A percentile compares a stretch with the other conserved stretches of the same genome.
Conservation (phyloP, 352 stramenopile species). For the Phytopythium oedochilum region DNA sequence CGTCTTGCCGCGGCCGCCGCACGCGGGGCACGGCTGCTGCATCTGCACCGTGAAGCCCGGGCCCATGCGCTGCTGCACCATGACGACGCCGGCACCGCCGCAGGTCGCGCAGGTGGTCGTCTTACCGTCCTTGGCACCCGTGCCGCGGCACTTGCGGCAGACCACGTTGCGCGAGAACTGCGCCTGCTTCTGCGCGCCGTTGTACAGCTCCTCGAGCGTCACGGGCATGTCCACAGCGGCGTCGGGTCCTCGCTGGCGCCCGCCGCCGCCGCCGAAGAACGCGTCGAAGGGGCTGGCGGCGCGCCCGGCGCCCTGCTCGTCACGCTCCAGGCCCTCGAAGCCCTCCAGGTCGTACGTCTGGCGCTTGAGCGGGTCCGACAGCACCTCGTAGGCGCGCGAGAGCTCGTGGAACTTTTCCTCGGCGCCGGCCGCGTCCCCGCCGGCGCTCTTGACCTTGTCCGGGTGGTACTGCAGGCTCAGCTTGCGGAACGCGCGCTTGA, state of each 20-base stretch:
- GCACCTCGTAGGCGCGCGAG: conserved; percentile 86
- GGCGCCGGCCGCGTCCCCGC: conserved; percentile 61
- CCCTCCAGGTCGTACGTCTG: conserved; percentile 92
- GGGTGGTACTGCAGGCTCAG: conserved; percentile 96
- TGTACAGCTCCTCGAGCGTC: conserved; percentile 85
- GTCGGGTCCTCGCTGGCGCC: conserved; percentile 71
- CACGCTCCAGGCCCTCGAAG: conserved; percentile 79
- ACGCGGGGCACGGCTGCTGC: conserved; percentile 85
- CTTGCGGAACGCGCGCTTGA: conserved; percentile 95
- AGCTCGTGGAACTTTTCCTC: conserved; percentile 90
- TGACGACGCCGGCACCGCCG: conserved; percentile 60
- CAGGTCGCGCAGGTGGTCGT: conserved; percentile 73
- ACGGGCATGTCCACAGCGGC: conserved; percentile 69
- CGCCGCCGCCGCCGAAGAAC: conserved; percentile 70
- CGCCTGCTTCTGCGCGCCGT: conserved; percentile 68
- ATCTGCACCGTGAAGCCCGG: conserved; percentile 87
- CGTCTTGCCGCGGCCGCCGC: conserved; percentile 87
- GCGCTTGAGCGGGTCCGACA: conserved; percentile 87
- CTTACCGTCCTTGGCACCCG: conserved; percentile 79
- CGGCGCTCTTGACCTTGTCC: conserved; percentile 66
- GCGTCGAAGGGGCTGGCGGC: conserved; percentile 67
- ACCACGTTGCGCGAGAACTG: conserved; percentile 75
- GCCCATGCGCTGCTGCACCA: conserved; percentile 82
- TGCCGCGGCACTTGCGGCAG: conserved; percentile 81
- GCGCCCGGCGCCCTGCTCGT: conserved; percentile 48